Percentiles rank a stretch among this genome's conserved stretches.
Evolutionary conservation across 1,284 basidiomycete species (phyloP).

Genomic region (Boletus sp.): DNA sequence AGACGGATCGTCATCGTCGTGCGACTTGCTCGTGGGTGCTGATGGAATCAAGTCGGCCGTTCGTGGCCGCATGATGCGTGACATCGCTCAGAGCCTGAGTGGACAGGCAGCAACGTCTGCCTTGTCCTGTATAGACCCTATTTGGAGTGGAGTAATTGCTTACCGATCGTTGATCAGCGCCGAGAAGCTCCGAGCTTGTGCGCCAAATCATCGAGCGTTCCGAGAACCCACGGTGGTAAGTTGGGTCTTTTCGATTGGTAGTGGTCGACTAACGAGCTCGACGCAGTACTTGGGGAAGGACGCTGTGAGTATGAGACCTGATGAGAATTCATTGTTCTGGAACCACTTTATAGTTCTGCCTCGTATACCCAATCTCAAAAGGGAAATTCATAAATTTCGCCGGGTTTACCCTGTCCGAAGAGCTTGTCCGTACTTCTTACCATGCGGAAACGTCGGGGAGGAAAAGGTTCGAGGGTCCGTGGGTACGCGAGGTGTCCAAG

Average conservation of each 20-base stretch:
- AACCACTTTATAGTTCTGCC: slow-evolving; percentile 18
- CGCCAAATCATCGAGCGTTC: slow-evolving; percentile 37
- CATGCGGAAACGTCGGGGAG: slow-evolving; percentile 18
- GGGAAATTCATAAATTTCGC: slow-evolving; percentile 34
- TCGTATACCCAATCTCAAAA: slow-evolving; percentile 31
- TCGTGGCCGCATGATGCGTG: slow-evolving; percentile 38
- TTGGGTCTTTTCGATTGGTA: background rate
- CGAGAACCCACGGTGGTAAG: slow-evolving; percentile 28
- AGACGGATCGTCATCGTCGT: slow-evolving; percentile 41
- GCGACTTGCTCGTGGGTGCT: slow-evolving; percentile 48
- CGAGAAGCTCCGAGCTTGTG: slow-evolving; percentile 32
- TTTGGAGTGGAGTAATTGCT: slow-evolving; percentile 41
- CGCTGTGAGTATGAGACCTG: slow-evolving; percentile 18
- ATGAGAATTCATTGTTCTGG: background rate
- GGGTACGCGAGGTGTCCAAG: slow-evolving; percentile 31
- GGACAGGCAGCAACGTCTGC: slow-evolving; percentile 14
- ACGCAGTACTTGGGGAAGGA: slow-evolving; percentile 29
- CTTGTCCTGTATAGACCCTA: slow-evolving; percentile 32
- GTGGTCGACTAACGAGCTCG: background rate
- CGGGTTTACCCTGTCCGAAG: slow-evolving; percentile 30
- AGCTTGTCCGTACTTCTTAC: slow-evolving; percentile 27
- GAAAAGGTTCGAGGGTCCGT: slow-evolving; percentile 26
- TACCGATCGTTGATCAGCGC: slow-evolving; percentile 40
- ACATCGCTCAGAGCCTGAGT: slow-evolving; percentile 21
- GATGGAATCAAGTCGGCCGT: slow-evolving; percentile 53